Evolutionary conservation across 2,329 filamentous ascomycete genomes (phyloP), one percentile per base, ranked within the genome.

Genomic region (Dactylella cylindrospora): DNA sequence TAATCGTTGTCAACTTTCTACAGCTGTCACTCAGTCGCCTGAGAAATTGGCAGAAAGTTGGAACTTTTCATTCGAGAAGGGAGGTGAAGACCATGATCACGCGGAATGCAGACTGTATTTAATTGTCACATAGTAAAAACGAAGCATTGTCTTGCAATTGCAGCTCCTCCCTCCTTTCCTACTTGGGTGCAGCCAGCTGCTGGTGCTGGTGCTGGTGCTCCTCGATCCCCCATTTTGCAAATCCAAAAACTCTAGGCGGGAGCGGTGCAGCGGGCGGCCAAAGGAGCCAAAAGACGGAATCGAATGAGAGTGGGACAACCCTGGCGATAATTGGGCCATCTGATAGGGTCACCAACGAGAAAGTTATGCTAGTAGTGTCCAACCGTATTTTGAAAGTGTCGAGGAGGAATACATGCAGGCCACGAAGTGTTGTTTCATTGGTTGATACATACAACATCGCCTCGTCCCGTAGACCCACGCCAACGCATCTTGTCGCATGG

Each of bases 231-330:
- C 51, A 46, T 22, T 23, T 1, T 12, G 29, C 19, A 19, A 22
- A 35, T 28, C 19, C 38, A 53, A 23, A 15, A n/a, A n/a, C n/a
- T n/a, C n/a, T n/a, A n/a, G n/a, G n/a, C n/a, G n/a, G n/a, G n/a
- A n/a, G n/a, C n/a, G n/a, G n/a, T n/a, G n/a, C n/a, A n/a, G n/a
- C n/a, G n/a, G n/a, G n/a, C n/a, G n/a, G n/a, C n/a, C n/a, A n/a
- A n/a, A n/a, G n/a, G n/a, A 38, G 28, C 57, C 43, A 62, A n/a
- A n/a, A 54, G 57, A 49, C 57, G 57, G 57, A 62, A 49, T 62
- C 57, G 57, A 62, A 53, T 53, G 49, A 62, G 49, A 62, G 57
- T 62, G 57, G 57, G 57, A 62, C 57, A 39, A 62, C 57, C 57
- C 57, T 54, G 53, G 57, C 38, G 43, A 44, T n/a, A 45, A 43